A percentile compares a stretch with the other conserved stretches of the same genome.
Conservation (phyloP, 306 rosid genomes). For the Cyclanthera cordifolia region DNA sequence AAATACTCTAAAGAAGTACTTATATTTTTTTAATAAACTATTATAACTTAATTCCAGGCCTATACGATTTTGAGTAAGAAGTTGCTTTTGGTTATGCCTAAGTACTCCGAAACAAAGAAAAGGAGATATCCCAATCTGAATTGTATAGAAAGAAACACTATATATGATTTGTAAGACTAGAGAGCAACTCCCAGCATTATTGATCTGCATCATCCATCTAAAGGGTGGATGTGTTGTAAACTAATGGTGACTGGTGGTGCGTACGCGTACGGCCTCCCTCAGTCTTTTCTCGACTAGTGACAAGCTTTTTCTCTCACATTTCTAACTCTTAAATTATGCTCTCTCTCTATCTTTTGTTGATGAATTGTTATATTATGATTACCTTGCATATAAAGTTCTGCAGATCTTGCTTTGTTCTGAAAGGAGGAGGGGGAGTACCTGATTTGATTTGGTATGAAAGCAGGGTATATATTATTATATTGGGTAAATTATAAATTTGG, state of each 20-base stretch:
- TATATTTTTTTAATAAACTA: background rate
- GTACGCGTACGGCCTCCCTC: background rate
- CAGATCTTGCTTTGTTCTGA: background rate
- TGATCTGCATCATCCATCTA: background rate
- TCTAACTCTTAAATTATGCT: background rate
- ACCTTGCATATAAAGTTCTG: background rate
- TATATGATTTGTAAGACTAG: background rate
- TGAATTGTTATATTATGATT: background rate
- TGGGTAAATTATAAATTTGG: too few species aligned
- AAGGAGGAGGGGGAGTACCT: background rate
- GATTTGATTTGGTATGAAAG: background rate
- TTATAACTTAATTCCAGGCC: background rate
- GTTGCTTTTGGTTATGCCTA: background rate
- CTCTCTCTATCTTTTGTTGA: background rate
- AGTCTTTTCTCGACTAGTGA: background rate
- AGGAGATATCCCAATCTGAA: background rate
- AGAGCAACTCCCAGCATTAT: background rate
- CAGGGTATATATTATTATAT: background rate
- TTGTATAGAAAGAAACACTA: background rate
- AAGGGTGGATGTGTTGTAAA: background rate
- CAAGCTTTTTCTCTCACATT: background rate
- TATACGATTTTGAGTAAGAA: background rate
- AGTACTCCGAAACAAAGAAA: background rate
- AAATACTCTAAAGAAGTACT: background rate
- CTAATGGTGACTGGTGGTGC: background rate